These are phyloP conservation scores for Boletellus sp. DNA, from an alignment of 768 basidiomycete species.

Conservation along the genomic window DNA sequence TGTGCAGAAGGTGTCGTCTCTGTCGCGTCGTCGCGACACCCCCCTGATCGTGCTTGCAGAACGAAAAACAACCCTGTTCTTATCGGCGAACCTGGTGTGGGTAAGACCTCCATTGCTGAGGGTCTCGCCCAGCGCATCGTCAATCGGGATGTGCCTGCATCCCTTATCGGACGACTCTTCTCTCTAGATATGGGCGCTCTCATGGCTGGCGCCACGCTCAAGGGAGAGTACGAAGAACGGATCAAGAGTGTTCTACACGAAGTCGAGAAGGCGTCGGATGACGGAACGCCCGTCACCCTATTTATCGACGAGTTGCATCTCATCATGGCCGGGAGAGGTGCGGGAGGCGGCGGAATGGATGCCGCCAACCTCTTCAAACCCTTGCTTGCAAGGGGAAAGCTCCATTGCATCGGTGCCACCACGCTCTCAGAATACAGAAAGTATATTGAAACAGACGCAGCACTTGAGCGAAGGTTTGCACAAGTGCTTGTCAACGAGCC, in stretches of 20 bases:
- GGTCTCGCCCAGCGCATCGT: constrained; percentile 94
- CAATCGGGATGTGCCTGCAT: constrained; percentile 84
- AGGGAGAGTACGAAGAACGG: constrained; percentile 96
- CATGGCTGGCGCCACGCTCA: constrained; percentile 90
- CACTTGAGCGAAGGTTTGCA: constrained; percentile 87
- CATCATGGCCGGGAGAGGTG: constrained; percentile 85
- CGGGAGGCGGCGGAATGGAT: constrained; percentile 88
- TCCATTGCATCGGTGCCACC: constrained; percentile 81
- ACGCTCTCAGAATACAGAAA: constrained; percentile 90
- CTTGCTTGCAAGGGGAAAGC: constrained; percentile 79
- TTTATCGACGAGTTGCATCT: constrained; percentile 96
- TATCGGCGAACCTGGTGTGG: constrained; percentile 92
- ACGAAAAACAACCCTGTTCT: constrained; percentile 98
- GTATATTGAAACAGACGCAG: constrained; percentile 90
- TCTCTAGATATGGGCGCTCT: constrained; percentile 94
- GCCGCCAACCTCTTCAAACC: constrained; percentile 93
- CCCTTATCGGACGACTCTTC: constrained; percentile 68
- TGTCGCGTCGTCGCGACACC: neutral
- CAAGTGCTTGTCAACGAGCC: constrained; percentile 95
- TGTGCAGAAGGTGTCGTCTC: constrained; percentile 64
- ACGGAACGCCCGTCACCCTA: constrained; percentile 78
- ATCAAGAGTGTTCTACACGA: constrained; percentile 91
- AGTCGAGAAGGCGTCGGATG: constrained; percentile 82
- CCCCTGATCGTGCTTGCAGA: constrained; percentile 35
- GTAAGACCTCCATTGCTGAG: constrained; percentile 94